These are phyloP conservation scores for Fusarium sp. DNA, from an alignment of 2,329 filamentous ascomycete species.

Conservation along the genomic window DNA sequence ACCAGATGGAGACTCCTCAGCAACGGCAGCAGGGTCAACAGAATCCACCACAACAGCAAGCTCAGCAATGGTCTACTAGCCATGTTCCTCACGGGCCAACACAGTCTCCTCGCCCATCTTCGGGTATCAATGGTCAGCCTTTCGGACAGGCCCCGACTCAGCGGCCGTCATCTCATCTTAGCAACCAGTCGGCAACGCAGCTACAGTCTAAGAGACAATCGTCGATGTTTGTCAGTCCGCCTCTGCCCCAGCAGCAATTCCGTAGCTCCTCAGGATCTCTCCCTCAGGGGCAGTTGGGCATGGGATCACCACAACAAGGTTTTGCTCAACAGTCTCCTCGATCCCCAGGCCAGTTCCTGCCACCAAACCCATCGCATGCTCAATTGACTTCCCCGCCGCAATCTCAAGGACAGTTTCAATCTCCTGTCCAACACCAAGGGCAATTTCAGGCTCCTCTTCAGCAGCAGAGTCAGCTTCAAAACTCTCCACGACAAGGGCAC, in stretches of 20 bases:
- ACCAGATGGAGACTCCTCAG: constrained; percentile 32
- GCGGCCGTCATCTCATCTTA: constrained; percentile 33
- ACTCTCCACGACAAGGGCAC: constrained; percentile 6
- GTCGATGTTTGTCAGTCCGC: constrained; percentile 33
- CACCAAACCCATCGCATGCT: constrained; percentile 5
- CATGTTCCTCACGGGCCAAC: constrained; percentile 18
- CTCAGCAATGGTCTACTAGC: constrained; percentile 20
- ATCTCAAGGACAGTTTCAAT: constrained; percentile 15
- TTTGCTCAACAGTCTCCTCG: constrained; percentile 21
- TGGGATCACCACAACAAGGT: constrained; percentile 20
- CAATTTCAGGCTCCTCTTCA: constrained; percentile 20
- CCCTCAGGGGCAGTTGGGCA: constrained; percentile 10
- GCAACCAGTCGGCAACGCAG: constrained; percentile 22
- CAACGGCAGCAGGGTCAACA: constrained; percentile 18
- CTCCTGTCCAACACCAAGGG: constrained; percentile 12
- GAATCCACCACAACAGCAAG: neutral
- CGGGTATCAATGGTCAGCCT: constrained; percentile 26
- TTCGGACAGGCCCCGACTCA: constrained; percentile 26
- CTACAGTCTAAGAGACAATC: constrained; percentile 35
- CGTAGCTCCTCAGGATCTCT: constrained; percentile 11
- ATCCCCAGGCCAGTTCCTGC: constrained; percentile 3
- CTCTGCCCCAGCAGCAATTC: constrained; percentile 34
- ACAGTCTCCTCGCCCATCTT: constrained; percentile 19
- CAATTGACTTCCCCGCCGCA: constrained; percentile 1
- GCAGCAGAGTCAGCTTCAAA: constrained; percentile 10